Evolutionary conservation across 805 yeast species (phyloP), one percentile per base, ranked within the genome.

Genomic region (Saccharomyces eubayanus): DNA sequence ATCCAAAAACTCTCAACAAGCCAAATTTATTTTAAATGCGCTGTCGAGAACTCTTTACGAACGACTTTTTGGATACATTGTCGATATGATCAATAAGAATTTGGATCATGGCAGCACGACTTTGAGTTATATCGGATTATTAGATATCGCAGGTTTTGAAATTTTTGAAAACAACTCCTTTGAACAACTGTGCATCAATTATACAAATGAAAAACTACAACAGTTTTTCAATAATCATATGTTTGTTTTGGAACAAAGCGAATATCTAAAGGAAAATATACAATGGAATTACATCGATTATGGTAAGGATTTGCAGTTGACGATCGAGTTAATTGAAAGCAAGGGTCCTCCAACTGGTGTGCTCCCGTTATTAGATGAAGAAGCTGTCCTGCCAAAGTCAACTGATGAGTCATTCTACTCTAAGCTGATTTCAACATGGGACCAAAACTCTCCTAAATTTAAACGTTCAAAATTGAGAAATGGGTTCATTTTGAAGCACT

Each of bases 161-260:
- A 97, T 94, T 66, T 94, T 94, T 70, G 87, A 88, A 60, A 82
- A 82, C 61, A 94, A 94, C 71, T 91, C 97, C 1, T 94, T 94
- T 64, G 99, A 94, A 72, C 99, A 94, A 71, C 84, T 94, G 66
- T 92, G 99, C 72, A 92, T 92, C 71, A 92, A 92, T 68, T 94
- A 91, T 69, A 97, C 98, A 48, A 92, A 92, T 72, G 99, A 94
- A 73, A 94, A 92, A 70, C 78, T 94, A 58, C 99, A 94, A 69
- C 99, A 94, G 70, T 97, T 94, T 69, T 94, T 94, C 74, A 94
- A 92, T 65, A 97, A 91, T 73, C 97, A 94, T 67, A 97, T 94
- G 71, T 94, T 94, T 80, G 91, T 94, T 63, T 80, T 94, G 56
- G 99, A 94, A 67, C 98, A 94, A 74, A 96, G 89, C 67, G 98